Evolutionary conservation across 129 eudicot genomes (phyloP).

Genomic region (Smallanthus sonchifolius): DNA sequence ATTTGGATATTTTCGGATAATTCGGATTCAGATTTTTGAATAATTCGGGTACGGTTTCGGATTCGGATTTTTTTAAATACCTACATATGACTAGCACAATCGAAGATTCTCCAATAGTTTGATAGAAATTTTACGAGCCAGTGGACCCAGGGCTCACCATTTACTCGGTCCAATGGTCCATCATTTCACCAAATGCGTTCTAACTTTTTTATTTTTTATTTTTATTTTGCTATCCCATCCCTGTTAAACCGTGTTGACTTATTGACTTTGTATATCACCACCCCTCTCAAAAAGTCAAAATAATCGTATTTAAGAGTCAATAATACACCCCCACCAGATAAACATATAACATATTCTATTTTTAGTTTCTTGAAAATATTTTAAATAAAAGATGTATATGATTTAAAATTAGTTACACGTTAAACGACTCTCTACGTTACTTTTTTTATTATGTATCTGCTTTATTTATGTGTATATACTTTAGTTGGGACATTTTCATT

Average conservation of each 20-base stretch:
- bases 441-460: no score
- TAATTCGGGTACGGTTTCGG: no score
- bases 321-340: constrained; percentile 10
- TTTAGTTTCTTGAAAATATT: neutral
- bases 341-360: neutral
- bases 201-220: no score
- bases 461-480: no score
- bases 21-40: no score
- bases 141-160: neutral
- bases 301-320: constrained; percentile 7
- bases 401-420: no score
- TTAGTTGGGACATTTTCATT: no score
- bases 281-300: neutral
- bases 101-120: neutral
- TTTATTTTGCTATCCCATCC: neutral
- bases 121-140: neutral
- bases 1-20: no score
- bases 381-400: neutral
- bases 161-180: neutral
- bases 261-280: neutral
- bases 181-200: neutral
- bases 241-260: constrained; percentile 6
- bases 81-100: neutral
- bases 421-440: no score
- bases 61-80: no score